phyloP scores from a whole-genome alignment of 768 basidiomycete genomes.

The Lactarius hengduanensis region DNA sequence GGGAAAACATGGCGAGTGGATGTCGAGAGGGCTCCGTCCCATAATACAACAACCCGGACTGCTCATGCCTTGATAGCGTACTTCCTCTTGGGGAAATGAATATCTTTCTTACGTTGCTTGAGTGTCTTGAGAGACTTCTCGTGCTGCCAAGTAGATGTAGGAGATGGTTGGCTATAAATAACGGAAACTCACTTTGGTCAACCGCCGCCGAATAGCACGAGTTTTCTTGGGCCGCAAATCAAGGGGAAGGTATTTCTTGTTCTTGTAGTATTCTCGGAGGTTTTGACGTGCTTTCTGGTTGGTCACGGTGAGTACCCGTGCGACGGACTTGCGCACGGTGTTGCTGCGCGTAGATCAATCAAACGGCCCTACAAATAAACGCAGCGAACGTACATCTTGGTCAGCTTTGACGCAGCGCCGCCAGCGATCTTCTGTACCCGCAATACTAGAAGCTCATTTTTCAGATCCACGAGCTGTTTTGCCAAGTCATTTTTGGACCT shows the following conservation, averaged over 20 bases:
- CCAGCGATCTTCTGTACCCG: conserved; percentile 98
- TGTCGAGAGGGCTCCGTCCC: conserved; percentile 34
- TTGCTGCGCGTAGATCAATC: conserved; percentile 50
- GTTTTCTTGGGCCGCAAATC: conserved; percentile 99
- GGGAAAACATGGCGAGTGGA: conserved; percentile 35
- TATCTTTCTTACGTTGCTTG: conserved; percentile 92
- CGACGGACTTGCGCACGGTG: conserved; percentile 97
- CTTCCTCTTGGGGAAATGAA: conserved; percentile 91
- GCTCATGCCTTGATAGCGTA: conserved; percentile 92
- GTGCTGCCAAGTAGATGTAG: conserved; percentile 49
- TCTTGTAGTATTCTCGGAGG: conserved; percentile 96
- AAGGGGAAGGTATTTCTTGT: conserved; percentile 93
- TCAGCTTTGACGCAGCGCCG: conserved; percentile 92
- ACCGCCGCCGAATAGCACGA: conserved; percentile 92
- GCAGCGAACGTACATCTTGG: conserved; percentile 79
- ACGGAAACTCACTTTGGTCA: conserved; percentile 70
- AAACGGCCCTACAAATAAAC: not conserved
- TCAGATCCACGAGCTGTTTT: conserved; percentile 92
- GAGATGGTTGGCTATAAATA: not conserved
- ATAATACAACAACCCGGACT: conserved; percentile 22
- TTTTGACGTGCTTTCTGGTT: conserved; percentile 98
- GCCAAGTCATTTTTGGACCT: conserved; percentile 97
- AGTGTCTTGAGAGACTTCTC: conserved; percentile 84
- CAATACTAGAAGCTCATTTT: conserved; percentile 89
- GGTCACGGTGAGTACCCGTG: conserved; percentile 96